Conservation (phyloP, 1,284 basidiomycete genomes). For the Mycena sp. region DNA sequence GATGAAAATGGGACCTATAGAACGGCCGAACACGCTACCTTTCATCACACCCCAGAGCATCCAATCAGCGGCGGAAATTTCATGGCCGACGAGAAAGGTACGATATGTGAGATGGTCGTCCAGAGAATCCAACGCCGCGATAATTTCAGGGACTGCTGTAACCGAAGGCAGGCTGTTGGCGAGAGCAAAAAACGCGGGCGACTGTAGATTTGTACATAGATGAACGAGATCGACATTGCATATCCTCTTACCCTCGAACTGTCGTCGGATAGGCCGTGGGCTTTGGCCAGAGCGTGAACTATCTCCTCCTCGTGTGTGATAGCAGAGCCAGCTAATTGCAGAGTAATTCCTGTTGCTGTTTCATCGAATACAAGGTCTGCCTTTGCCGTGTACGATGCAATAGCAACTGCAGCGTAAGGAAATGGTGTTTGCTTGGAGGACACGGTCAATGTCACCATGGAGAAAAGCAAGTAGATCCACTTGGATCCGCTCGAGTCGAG, state of each 20-base stretch:
- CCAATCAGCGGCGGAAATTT: slow-evolving; percentile 82
- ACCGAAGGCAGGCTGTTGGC: slow-evolving; percentile 65
- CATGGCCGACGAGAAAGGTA: slow-evolving; percentile 83
- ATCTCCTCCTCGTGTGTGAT: slow-evolving; percentile 71
- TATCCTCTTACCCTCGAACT: slow-evolving; percentile 60
- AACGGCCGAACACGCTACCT: slow-evolving; percentile 54
- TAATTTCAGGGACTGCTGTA: slow-evolving; percentile 74
- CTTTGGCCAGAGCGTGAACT: slow-evolving; percentile 68
- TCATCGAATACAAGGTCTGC: slow-evolving; percentile 68
- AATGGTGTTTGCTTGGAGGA: slow-evolving; percentile 74
- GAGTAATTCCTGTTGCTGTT: slow-evolving; percentile 49
- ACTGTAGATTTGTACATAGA: slow-evolving; percentile 33
- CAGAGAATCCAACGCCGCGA: slow-evolving; percentile 75
- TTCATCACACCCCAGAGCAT: slow-evolving; percentile 88
- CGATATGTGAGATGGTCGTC: slow-evolving; percentile 86
- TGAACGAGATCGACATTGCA: neutral
- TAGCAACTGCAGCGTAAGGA: slow-evolving; percentile 72
- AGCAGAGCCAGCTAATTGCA: slow-evolving; percentile 62
- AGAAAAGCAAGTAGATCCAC: too few relatives aligned
- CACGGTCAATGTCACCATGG: slow-evolving; percentile 64
- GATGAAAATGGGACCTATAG: too few relatives aligned
- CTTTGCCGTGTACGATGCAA: slow-evolving; percentile 69
- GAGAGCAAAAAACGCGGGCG: slow-evolving; percentile 52
- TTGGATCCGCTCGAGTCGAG: neutral
- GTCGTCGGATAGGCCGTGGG: slow-evolving; percentile 65